Evolutionary conservation across 1,284 basidiomycete genomes (phyloP).

Genomic region (Leccinum ambiguum): DNA sequence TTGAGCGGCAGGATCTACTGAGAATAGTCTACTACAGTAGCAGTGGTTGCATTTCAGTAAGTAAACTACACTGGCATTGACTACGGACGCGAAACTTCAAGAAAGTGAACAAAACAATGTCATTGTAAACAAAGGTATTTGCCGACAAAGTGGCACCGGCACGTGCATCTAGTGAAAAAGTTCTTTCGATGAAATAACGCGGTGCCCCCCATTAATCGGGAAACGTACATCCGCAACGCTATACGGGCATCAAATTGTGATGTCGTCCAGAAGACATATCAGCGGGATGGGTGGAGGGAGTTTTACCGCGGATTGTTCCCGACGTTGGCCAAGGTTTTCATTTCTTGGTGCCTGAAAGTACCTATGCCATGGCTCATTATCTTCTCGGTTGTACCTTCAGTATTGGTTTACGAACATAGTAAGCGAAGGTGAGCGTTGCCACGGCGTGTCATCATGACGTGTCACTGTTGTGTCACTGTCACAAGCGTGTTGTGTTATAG

Average conservation of each 20-base stretch:
- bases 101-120: too few relatives aligned
- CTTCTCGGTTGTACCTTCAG: slow-evolving; percentile 79
- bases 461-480: slow-evolving; percentile 4
- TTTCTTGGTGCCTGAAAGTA: slow-evolving; percentile 4
- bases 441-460: not conserved
- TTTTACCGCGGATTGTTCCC: slow-evolving; percentile 94
- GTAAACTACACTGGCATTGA: too few relatives aligned
- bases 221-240: slow-evolving; percentile 73
- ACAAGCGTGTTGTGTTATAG: slow-evolving; percentile 12
- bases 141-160: too few relatives aligned
- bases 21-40: too few relatives aligned
- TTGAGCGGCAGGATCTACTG: too few relatives aligned
- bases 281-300: slow-evolving; percentile 87
- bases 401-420: slow-evolving; percentile 86
- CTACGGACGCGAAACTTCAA: too few relatives aligned
- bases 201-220: too few relatives aligned
- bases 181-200: too few relatives aligned
- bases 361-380: slow-evolving; percentile 14
- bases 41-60: too few relatives aligned
- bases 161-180: too few relatives aligned
- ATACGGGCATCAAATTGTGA: slow-evolving; percentile 80
- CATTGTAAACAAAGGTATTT: slow-evolving; percentile 7
- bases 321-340: slow-evolving; percentile 80
- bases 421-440: slow-evolving; percentile 64
- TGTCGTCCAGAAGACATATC: slow-evolving; percentile 81